Conservation (phyloP, 768 basidiomycete genomes). For the Dentipellis fragilis region DNA sequence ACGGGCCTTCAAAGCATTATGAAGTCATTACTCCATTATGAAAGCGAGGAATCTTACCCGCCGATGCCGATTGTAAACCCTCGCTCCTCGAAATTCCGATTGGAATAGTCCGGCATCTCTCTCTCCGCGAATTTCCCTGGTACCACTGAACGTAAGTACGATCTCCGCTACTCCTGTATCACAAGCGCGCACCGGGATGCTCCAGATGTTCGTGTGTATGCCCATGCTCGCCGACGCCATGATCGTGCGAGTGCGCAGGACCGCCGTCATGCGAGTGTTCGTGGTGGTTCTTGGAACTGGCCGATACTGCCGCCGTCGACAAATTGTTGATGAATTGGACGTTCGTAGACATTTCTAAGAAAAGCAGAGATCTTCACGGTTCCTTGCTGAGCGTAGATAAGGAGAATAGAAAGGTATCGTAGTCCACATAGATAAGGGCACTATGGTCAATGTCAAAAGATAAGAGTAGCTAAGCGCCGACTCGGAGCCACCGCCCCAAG, state of each 20-base stretch:
- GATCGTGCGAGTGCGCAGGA: constrained; percentile 37
- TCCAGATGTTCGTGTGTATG: constrained; percentile 94
- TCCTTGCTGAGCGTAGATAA: too few species aligned
- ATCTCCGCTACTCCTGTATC: not conserved
- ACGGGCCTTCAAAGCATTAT: constrained; percentile 59
- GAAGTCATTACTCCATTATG: not conserved
- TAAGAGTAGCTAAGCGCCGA: too few species aligned
- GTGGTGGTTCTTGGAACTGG: constrained; percentile 26
- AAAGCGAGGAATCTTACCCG: constrained; percentile 45
- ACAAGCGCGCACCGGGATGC: constrained; percentile 53
- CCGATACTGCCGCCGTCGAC: constrained; percentile 20
- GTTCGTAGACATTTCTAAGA: constrained; percentile 31
- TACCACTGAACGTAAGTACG: not conserved
- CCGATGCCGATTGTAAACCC: constrained; percentile 98
- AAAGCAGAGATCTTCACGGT: not conserved
- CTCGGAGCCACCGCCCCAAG: too few species aligned
- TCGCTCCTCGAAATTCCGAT: constrained; percentile 80
- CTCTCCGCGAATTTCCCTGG: constrained; percentile 86
- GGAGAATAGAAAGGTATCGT: too few species aligned
- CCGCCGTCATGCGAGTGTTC: constrained; percentile 44
- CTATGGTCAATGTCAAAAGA: too few species aligned
- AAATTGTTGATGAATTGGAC: constrained; percentile 73
- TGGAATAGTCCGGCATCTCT: constrained; percentile 82
- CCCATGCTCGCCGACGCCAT: constrained; percentile 67
- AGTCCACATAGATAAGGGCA: too few species aligned